Conservation (phyloP, 345 rosid species). For the Arabis hirsuta region DNA sequence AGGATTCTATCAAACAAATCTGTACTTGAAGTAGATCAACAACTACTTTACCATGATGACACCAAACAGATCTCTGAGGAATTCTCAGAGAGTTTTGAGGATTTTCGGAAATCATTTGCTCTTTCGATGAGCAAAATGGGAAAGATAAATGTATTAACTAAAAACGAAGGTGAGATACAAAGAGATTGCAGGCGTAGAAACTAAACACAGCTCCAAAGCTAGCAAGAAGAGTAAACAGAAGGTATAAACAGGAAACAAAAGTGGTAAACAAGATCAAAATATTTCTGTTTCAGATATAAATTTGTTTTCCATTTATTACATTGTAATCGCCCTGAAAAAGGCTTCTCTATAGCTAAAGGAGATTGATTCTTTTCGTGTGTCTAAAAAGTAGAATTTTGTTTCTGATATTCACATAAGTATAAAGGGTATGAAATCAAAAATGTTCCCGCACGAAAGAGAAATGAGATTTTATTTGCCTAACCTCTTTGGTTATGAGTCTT, state of each 20-base stretch:
- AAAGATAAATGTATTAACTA: slow-evolving; percentile 61
- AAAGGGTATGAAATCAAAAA: slow-evolving; percentile 37
- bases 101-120: slow-evolving; percentile 61
- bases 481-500: slow-evolving; percentile 49
- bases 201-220: slow-evolving; percentile 21
- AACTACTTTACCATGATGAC: slow-evolving; percentile 52
- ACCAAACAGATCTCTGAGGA: slow-evolving; percentile 55
- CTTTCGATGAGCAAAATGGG: slow-evolving; percentile 76
- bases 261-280: slow-evolving; percentile 17
- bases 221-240: slow-evolving; percentile 24
- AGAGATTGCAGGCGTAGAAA: slow-evolving; percentile 54
- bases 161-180: slow-evolving; percentile 63
- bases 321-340: slow-evolving; percentile 30
- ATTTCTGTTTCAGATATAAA: slow-evolving; percentile 44
- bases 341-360: slow-evolving; percentile 33
- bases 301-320: slow-evolving; percentile 40
- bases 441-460: slow-evolving; percentile 34
- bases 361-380: slow-evolving; percentile 29
- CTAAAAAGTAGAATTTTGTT: slow-evolving; percentile 4
- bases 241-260: slow-evolving; percentile 27
- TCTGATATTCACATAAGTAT: slow-evolving; percentile 40
- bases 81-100: slow-evolving; percentile 60
- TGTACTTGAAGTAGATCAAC: slow-evolving; percentile 76
- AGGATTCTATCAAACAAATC: slow-evolving; percentile 49
- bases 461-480: slow-evolving; percentile 47